A percentile compares a stretch with the other conserved stretches of the same genome.
Evolutionary conservation across 805 yeast genomes (phyloP).

Genomic region (Saccharomycopsis schoenii): DNA sequence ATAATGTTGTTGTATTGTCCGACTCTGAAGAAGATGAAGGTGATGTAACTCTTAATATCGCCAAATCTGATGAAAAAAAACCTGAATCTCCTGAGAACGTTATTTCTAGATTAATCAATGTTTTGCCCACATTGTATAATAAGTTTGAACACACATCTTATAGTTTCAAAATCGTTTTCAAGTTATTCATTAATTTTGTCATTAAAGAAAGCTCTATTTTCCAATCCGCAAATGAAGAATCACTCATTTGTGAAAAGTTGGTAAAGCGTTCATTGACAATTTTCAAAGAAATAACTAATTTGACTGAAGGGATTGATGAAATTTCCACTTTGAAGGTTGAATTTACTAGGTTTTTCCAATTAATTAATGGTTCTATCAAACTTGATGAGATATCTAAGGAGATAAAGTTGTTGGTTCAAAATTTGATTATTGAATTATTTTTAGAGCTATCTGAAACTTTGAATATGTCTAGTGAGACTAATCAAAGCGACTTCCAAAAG

Average conservation of each 20-base stretch:
- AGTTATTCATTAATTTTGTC: slow-evolving; percentile 10
- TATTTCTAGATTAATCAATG: slow-evolving; percentile 9
- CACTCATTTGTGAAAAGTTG: slow-evolving; percentile 19
- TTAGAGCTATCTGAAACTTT: slow-evolving; percentile 9
- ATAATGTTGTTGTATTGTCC: slow-evolving; percentile 17
- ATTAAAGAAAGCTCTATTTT: slow-evolving; percentile 4
- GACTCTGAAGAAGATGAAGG: slow-evolving; percentile 1
- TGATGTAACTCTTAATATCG: slow-evolving; percentile 25
- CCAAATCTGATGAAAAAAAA: slow-evolving; percentile 29
- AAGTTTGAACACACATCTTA: slow-evolving; percentile 2
- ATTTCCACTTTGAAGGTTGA: slow-evolving; percentile 3
- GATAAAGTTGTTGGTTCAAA: slow-evolving; percentile 19
- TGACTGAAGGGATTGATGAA: slow-evolving; percentile 3
- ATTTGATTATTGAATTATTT: slow-evolving; percentile 17
- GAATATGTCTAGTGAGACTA: background rate
- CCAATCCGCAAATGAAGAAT: slow-evolving; percentile 12
- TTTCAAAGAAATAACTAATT: slow-evolving; percentile 18
- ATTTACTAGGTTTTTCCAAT: slow-evolving; percentile 11
- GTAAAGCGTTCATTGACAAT: slow-evolving; percentile 21
- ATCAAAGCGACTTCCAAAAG: background rate
- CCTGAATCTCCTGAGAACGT: slow-evolving; percentile 9
- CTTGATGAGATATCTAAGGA: slow-evolving; percentile 23
- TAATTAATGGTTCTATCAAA: slow-evolving; percentile 23
- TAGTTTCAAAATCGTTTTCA: slow-evolving; percentile 14
- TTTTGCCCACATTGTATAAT: slow-evolving; percentile 16